phyloP scores from a whole-genome alignment of 176 grass and related monocot species.

The Hordeum vulgare region DNA sequence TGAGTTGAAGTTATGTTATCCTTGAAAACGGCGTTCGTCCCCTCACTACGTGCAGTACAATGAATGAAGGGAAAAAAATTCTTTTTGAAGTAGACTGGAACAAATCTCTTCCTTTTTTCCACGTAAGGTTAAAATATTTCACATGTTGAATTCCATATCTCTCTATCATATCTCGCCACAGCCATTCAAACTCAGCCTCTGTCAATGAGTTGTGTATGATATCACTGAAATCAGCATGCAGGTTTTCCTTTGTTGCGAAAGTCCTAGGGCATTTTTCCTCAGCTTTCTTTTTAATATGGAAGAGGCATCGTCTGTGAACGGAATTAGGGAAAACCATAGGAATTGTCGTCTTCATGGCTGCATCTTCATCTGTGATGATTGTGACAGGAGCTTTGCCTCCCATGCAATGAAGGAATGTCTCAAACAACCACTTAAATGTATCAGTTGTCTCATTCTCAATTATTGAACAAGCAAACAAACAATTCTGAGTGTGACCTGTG shows the following conservation, averaged over 20 bases:
- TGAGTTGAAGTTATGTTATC: not conserved
- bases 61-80: not conserved
- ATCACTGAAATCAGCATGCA: not conserved
- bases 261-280: too few species aligned
- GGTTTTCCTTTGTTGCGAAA: too few species aligned
- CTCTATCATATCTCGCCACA: not conserved
- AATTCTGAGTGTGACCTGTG: not conserved
- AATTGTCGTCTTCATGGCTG: not conserved
- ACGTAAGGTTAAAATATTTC: not conserved
- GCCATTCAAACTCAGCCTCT: not conserved
- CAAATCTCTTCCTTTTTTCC: not conserved
- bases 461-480: not conserved
- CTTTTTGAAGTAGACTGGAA: not conserved
- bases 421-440: not conserved
- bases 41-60: not conserved
- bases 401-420: not conserved
- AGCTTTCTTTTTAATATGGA: not conserved
- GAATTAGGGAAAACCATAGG: not conserved
- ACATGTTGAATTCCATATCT: not conserved
- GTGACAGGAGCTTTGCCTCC: not conserved
- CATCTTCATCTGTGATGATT: not conserved
- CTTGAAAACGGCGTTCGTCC: too few species aligned
- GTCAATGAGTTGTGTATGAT: not conserved
- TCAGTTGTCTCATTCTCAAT: not conserved
- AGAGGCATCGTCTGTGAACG: too few species aligned